These are phyloP conservation scores for Xylaria sp. DNA, from an alignment of 2,329 filamentous ascomycete species.

Conservation along the genomic window DNA sequence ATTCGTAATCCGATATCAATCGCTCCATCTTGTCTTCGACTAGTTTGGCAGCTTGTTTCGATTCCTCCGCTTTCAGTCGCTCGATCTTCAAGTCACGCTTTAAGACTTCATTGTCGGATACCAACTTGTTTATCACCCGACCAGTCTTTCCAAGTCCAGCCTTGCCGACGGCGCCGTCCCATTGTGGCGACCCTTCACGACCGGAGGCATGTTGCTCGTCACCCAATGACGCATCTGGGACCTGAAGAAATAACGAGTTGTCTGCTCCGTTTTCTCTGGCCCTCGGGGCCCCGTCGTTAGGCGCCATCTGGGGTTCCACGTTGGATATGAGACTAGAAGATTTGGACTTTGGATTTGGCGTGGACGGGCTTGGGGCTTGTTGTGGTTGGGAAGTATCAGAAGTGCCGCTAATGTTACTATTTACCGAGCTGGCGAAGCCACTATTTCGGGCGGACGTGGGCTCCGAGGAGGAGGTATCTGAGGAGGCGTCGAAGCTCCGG, in stretches of 20 bases:
- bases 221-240: constrained; percentile 49
- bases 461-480: constrained; percentile 53
- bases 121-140: constrained; percentile 81
- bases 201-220: constrained; percentile 40
- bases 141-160: constrained; percentile 79
- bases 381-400: constrained; percentile 54
- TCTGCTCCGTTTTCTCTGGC: constrained; percentile 40
- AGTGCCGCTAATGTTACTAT: constrained; percentile 62
- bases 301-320: constrained; percentile 41
- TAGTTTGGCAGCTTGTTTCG: constrained; percentile 73
- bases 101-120: constrained; percentile 81
- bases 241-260: constrained; percentile 47
- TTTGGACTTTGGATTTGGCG: constrained; percentile 47
- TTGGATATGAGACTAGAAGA: constrained; percentile 37
- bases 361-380: constrained; percentile 48
- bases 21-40: constrained; percentile 78
- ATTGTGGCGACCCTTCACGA: constrained; percentile 53
- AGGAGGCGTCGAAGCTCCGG: constrained; percentile 62
- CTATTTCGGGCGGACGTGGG: constrained; percentile 58
- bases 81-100: constrained; percentile 78
- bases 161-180: constrained; percentile 75
- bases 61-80: constrained; percentile 72
- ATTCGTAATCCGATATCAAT: constrained; percentile 74
- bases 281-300: constrained; percentile 38
- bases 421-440: constrained; percentile 65